Base-by-base conservation (phyloP, 1,139 yeast genomes). In the Kurtzmaniella quercitrusa region DNA sequence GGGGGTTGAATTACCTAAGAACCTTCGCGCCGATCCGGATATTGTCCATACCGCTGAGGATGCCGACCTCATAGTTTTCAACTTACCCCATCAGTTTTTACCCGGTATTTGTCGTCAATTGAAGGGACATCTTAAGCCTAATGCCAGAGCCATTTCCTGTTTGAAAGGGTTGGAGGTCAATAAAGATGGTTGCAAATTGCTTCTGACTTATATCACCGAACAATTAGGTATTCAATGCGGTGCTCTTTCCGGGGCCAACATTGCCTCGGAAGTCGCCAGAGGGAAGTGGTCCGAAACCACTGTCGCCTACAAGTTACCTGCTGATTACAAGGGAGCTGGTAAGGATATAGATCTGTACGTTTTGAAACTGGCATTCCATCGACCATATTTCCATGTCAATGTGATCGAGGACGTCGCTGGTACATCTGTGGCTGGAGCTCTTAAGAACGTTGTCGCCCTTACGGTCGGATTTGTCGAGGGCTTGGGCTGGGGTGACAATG, bases 381-480 rank as follows among this genome's bases (percentile, higher is more conserved):
- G 78, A 57, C 65, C 68, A 5, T 73, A 73, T 57, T 73, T 73
- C 68, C 77, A 73, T 48, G 77, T 73, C 38, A 66, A 66, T 40
- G 77, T 73, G 27, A 70, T 73, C 44, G 68, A 68, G 21, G 78
- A 73, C 55, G 77, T 73, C 39, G 73, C 73, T 9, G 78, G 78
- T 45, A 75, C 68, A 10, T 70, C 76, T 8, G 70, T 71, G n/a
- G 77, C 77, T 10, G 78, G 78, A 41, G 78, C 78, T 2, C 62
- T 73, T 52, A 73, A 73, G 58, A 73, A 73, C 48, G 59, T 73
- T 19, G 77, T 73, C 29, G 78, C 78, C 3, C 63, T 70, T 46
- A 73, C 77, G 9, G 78, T 70, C 19, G 78, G 78, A 5, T 70
- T 73, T 43, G 77, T 73, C 34, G 77, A 70, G 51, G 78, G 78